Evolutionary conservation across 2,329 filamentous ascomycete species (phyloP).

Genomic region (Monosporascus sp.): DNA sequence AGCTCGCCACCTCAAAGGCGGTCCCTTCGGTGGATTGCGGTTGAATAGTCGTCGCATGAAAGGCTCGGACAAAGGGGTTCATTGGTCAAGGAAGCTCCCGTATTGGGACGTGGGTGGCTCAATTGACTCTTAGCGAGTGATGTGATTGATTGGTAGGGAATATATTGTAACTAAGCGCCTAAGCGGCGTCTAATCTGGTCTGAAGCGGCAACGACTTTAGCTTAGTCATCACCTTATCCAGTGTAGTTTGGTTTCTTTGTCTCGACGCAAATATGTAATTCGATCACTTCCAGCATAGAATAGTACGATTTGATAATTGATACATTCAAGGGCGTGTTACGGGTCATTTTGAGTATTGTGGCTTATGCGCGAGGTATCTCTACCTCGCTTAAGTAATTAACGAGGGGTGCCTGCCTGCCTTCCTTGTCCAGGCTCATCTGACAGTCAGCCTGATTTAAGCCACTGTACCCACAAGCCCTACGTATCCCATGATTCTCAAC

Average conservation of each 20-base stretch:
- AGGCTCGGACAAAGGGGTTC: background rate
- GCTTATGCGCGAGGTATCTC: background rate
- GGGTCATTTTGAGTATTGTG: background rate
- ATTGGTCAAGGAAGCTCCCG: background rate
- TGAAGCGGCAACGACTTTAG: too few species aligned
- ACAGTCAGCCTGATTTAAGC: too few species aligned
- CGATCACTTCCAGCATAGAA: too few species aligned
- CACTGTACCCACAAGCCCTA: too few species aligned
- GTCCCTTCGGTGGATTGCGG: background rate
- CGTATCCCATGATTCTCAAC: too few species aligned
- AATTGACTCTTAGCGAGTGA: background rate
- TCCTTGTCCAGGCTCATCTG: too few species aligned
- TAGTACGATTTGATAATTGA: too few species aligned
- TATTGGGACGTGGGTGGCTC: background rate
- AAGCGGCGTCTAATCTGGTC: too few species aligned
- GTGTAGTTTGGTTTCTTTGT: too few species aligned
- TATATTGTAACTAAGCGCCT: background rate
- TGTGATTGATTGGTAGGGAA: background rate
- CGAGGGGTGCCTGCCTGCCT: too few species aligned
- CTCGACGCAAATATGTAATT: background rate
- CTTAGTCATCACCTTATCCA: background rate
- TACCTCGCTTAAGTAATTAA: too few species aligned
- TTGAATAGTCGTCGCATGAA: background rate
- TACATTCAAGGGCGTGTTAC: too few species aligned
- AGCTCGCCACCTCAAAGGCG: background rate